Base-by-base conservation (phyloP, 208 protist species). In the Acanthamoeba healyi region DNA sequence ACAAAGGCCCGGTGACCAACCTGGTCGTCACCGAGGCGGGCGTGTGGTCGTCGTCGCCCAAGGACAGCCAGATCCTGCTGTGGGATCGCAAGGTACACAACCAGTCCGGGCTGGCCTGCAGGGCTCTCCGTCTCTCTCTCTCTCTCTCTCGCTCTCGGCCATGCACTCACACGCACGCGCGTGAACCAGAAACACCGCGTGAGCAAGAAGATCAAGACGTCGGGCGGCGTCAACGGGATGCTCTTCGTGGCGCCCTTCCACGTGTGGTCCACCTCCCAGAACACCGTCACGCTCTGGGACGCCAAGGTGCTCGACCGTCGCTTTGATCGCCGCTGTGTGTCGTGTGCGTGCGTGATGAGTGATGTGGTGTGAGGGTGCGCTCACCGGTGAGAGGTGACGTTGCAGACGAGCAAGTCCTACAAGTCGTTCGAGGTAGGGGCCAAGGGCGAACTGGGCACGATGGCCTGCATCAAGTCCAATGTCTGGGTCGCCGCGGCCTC, bases 221-320 rank as follows among this genome's bases (percentile, higher is more conserved):
- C 84, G 14, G 5, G 32, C 0, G 61, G 61, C 38, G 32, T 70
- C 84, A 91, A 91, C 54, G 34, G 56, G 51, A 46, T 91, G 17
- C 84, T 91, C 54, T 91, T 70, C 44, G 84, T 91, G 56, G 54
- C 51, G 40, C 84, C 84, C 38, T 91, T 91, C 61, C 84, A 91
- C 61, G 84, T 91, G n/a, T 91, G 84, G 84, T 65, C 84, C 51
- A 91, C 84, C 40, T 91, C 84, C 7, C 38, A 49, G 40, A 42
- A 70, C 36, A 74, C 26, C 15, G 84, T 91, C 29, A 63, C 51
- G 15, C 56, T 91, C 29, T 91, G 84, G 84, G 84, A 91, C 40
- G 84, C 84, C 61, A 91, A 70, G 51, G 84, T 91, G 40, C 56
- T 0, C 34, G n/a, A 6, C 67, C 19, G 19, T n/a, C 22, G 24